Conservation (phyloP, 805 yeast species). For the Spathaspora gorwiae region DNA sequence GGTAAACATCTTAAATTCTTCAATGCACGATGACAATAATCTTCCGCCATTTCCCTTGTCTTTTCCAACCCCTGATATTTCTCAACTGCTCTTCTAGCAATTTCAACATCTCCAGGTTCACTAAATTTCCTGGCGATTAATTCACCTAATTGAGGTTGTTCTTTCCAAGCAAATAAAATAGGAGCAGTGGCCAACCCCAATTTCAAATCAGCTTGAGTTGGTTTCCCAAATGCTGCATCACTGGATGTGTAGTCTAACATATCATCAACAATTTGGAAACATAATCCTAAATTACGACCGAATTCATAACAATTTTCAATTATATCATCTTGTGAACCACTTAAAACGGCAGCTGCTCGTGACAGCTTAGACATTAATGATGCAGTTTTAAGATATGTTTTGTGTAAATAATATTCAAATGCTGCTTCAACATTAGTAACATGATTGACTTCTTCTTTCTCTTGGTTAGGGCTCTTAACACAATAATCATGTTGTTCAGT, state of each 20-base stretch:
- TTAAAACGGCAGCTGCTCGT: slow-evolving; percentile 86
- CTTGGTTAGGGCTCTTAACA: slow-evolving; percentile 26
- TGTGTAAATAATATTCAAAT: slow-evolving; percentile 90
- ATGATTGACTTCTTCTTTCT: slow-evolving; percentile 45
- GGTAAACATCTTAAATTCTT: slow-evolving; percentile 70
- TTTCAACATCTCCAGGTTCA: slow-evolving; percentile 76
- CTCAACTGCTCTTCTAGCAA: slow-evolving; percentile 71
- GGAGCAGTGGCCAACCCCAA: slow-evolving; percentile 97
- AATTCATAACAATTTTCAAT: slow-evolving; percentile 85
- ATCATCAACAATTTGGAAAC: slow-evolving; percentile 96
- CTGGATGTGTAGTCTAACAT: slow-evolving; percentile 92
- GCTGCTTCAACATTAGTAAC: slow-evolving; percentile 74
- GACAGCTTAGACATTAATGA: slow-evolving; percentile 90
- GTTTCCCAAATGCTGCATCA: slow-evolving; percentile 82
- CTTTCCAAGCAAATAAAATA: slow-evolving; percentile 88
- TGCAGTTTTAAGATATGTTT: slow-evolving; percentile 93
- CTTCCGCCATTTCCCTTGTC: slow-evolving; percentile 72
- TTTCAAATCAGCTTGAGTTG: slow-evolving; percentile 91
- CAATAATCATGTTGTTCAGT: slow-evolving; percentile 56
- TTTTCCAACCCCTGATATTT: slow-evolving; percentile 69
- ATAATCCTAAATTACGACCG: slow-evolving; percentile 89
- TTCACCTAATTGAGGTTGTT: slow-evolving; percentile 78
- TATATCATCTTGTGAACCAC: slow-evolving; percentile 73
- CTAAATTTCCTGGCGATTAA: slow-evolving; percentile 80
- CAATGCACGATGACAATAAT: slow-evolving; percentile 74